phyloP scores from a whole-genome alignment of 345 rosid genomes.

The Triadica sebifera region DNA sequence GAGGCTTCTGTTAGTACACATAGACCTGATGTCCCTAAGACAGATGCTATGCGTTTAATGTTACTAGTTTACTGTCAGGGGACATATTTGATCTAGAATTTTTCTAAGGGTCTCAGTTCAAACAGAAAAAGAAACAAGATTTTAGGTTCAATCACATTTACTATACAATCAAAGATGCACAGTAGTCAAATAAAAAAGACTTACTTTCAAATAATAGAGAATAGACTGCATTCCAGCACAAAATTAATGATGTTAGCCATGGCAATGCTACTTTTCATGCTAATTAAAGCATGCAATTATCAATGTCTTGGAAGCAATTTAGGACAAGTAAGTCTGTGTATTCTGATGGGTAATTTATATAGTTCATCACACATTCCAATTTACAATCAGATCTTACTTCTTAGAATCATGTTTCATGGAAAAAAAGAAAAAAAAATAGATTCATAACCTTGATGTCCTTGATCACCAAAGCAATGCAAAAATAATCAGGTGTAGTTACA shows the following conservation, averaged over 20 bases:
- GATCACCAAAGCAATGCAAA: neutral
- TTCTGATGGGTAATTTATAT: neutral
- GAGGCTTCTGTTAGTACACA: neutral
- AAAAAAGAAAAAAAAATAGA: neutral
- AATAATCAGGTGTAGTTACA: neutral
- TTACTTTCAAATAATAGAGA: neutral
- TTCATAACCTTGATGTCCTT: neutral
- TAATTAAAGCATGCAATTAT: neutral
- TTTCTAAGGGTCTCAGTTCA: neutral
- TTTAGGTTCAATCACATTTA: neutral
- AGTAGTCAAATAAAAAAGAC: neutral
- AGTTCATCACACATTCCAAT: neutral
- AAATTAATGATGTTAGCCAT: neutral
- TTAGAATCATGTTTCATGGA: neutral
- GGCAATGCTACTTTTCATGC: neutral
- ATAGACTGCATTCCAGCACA: neutral
- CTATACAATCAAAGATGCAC: neutral
- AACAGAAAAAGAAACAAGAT: neutral
- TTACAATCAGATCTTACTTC: slow-evolving; percentile 1
- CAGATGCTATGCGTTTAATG: neutral
- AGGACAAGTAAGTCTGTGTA: neutral
- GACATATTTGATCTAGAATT: neutral
- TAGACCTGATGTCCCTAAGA: neutral
- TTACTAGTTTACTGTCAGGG: neutral
- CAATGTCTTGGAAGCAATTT: neutral